Evolutionary conservation across 352 stramenopile species (phyloP).

Genomic region (Globisporangium nunn): DNA sequence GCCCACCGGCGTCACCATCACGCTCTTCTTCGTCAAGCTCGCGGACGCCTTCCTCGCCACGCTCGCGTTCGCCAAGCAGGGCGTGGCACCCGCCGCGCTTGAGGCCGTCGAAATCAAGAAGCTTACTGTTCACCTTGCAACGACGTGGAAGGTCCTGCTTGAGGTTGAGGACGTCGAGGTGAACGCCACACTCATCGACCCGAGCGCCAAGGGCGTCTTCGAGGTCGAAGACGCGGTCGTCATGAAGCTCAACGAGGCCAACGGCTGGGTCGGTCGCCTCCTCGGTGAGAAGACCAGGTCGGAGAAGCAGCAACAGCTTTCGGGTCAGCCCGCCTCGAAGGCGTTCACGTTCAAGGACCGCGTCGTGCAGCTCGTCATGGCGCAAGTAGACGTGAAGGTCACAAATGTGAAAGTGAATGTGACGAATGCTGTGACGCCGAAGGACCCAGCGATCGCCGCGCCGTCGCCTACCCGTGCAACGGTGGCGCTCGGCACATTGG

Average conservation of each 20-base stretch:
- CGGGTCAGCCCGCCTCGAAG: conserved; percentile 11
- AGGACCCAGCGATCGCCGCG: background rate
- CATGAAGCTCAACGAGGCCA: conserved; percentile 49
- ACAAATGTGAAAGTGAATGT: conserved; percentile 32
- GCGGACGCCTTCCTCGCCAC: conserved; percentile 44
- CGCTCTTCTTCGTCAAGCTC: conserved; percentile 48
- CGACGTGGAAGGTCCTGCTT: conserved; percentile 47
- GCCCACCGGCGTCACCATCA: conserved; percentile 39
- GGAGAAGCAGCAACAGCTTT: conserved; percentile 24
- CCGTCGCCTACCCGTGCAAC: conserved; percentile 30
- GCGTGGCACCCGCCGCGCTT: conserved; percentile 37
- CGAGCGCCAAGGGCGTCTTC: conserved; percentile 32
- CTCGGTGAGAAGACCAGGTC: conserved; percentile 28
- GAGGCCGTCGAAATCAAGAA: conserved; percentile 30
- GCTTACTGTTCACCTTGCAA: conserved; percentile 37
- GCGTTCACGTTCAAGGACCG: conserved; percentile 55
- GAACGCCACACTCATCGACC: conserved; percentile 34
- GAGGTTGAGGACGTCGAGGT: conserved; percentile 41
- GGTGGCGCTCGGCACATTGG: conserved; percentile 25
- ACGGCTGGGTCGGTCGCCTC: conserved; percentile 27
- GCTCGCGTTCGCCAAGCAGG: conserved; percentile 51
- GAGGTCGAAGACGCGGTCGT: conserved; percentile 37
- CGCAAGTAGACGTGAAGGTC: conserved; percentile 51
- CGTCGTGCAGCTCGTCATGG: conserved; percentile 49
- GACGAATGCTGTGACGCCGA: conserved; percentile 14